Conservation (phyloP, 768 basidiomycete species). For the Obba rivulosa region DNA sequence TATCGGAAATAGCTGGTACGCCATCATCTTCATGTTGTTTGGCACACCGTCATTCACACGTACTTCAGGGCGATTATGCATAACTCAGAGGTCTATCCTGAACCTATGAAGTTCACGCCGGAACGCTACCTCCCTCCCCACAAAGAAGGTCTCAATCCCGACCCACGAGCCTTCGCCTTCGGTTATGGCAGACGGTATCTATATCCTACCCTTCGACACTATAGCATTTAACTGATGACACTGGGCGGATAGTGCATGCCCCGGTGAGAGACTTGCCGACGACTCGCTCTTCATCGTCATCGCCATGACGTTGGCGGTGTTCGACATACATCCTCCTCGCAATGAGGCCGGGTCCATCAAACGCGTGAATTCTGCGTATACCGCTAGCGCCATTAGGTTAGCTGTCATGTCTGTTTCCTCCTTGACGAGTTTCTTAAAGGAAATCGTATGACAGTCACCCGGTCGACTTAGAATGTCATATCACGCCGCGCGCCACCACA, state of each 20-base stretch:
- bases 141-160: neutral
- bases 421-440: too few species aligned
- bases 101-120: neutral
- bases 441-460: too few species aligned
- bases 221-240: too few species aligned
- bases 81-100: neutral
- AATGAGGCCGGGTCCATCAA: neutral
- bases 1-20: slow-evolving; percentile 49
- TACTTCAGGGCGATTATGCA: slow-evolving; percentile 14
- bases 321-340: neutral
- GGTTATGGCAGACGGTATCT: neutral
- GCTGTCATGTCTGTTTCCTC: too few species aligned
- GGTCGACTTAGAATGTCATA: too few species aligned
- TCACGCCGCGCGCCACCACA: too few species aligned
- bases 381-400: neutral
- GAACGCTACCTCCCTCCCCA: neutral
- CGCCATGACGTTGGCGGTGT: neutral
- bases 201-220: neutral
- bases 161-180: neutral
- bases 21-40: neutral
- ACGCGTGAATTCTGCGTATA: neutral
- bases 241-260: neutral
- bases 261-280: slow-evolving; percentile 3
- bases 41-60: neutral
- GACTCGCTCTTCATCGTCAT: neutral